A percentile compares a stretch with the other conserved stretches of the same genome.
Evolutionary conservation across 306 rosid species (phyloP).

Genomic region (Lathyrus aphaca): DNA sequence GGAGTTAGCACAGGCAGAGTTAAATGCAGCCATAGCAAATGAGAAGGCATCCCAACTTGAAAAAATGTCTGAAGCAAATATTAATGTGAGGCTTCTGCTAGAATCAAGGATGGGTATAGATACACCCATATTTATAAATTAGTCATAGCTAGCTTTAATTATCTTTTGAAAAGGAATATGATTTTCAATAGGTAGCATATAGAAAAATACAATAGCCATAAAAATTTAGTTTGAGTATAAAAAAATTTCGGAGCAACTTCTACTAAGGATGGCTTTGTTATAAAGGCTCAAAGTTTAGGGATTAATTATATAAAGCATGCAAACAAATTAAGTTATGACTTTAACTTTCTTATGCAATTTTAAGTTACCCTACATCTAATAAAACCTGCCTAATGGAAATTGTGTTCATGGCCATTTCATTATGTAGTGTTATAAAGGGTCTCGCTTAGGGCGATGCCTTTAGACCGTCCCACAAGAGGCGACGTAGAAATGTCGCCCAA

Average conservation of each 20-base stretch:
- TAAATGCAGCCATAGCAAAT: slow-evolving; percentile 75
- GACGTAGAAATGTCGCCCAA: no score
- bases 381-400: slow-evolving; percentile 33
- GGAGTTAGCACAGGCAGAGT: slow-evolving; percentile 83
- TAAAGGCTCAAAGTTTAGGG: no score
- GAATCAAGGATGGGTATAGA: slow-evolving; percentile 39
- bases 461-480: no score
- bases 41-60: slow-evolving; percentile 93
- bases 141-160: slow-evolving; percentile 27
- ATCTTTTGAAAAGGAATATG: slow-evolving; percentile 35
- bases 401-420: slow-evolving; percentile 36
- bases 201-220: slow-evolving; percentile 32
- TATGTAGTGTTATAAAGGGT: neutral
- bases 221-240: slow-evolving; percentile 22
- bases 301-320: slow-evolving; percentile 4
- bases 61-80: slow-evolving; percentile 88
- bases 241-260: slow-evolving; percentile 1
- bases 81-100: slow-evolving; percentile 67
- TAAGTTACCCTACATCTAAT: neutral
- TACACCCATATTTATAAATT: slow-evolving; percentile 32
- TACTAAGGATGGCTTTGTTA: slow-evolving; percentile 13
- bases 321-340: neutral
- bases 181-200: slow-evolving; percentile 26
- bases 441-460: no score
- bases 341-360: slow-evolving; percentile 31